Conservation (phyloP, 371 early-diverging fungal genomes). For the Mortierella sp. region DNA sequence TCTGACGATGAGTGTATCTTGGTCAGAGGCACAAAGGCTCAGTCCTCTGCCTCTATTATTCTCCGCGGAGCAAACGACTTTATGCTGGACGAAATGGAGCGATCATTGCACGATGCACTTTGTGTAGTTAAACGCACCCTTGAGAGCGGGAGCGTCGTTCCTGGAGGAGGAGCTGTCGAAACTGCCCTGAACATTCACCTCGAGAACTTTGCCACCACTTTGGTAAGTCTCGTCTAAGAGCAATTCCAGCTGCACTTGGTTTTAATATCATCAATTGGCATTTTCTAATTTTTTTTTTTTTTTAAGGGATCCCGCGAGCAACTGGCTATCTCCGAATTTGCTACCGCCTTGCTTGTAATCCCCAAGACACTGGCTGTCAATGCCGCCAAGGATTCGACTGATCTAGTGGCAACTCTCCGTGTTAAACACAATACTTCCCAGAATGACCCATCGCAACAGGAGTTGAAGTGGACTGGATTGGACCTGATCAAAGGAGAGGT, state of each 20-base stretch:
- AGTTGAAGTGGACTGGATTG: constrained; percentile 91
- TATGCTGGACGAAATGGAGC: constrained; percentile 99
- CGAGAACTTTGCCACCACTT: constrained; percentile 96
- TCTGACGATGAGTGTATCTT: constrained; percentile 99
- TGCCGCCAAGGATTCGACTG: constrained; percentile 98
- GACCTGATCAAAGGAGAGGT: constrained; percentile 96
- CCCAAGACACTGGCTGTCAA: constrained; percentile 99
- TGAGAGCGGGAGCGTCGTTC: constrained; percentile 98
- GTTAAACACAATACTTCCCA: constrained; percentile 94
- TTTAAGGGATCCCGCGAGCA: constrained; percentile 87
- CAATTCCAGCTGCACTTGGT: not conserved
- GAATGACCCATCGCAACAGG: constrained; percentile 74
- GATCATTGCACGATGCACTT: constrained; percentile 98
- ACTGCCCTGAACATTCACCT: constrained; percentile 98
- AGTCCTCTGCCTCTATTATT: constrained; percentile 92
- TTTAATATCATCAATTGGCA: not conserved
- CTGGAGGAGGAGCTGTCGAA: constrained; percentile 99
- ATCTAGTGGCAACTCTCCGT: constrained; percentile 96
- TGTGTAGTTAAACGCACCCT: constrained; percentile 98
- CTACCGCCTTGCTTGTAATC: constrained; percentile 96
- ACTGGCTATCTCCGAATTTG: constrained; percentile 98
- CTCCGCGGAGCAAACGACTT: constrained; percentile 99
- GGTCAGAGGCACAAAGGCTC: constrained; percentile 94
- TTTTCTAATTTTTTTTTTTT: not conserved
- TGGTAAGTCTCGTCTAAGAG: constrained; percentile 63